Evolutionary conservation across 495 filamentous ascomycete species (phyloP).

Genomic region (Hypoxylon lienhwacheense): DNA sequence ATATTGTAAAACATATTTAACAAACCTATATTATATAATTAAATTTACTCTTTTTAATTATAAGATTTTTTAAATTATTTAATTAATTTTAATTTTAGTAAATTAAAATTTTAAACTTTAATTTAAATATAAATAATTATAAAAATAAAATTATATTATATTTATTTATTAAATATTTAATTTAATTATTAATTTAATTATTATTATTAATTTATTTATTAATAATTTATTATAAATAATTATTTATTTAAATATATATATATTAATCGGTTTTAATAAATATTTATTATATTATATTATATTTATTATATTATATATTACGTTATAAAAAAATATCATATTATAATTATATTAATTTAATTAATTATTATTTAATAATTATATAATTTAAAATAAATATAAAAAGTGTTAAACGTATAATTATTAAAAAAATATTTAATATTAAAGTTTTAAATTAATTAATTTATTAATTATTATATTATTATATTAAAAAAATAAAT

Average conservation of each 20-base stretch:
- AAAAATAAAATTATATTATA: not conserved
- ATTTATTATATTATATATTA: not conserved
- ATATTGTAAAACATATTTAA: not conserved
- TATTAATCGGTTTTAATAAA: not conserved
- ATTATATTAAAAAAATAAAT: not conserved
- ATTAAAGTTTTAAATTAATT: not conserved
- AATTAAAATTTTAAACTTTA: not conserved
- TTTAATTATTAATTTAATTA: not conserved
- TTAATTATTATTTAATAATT: not conserved
- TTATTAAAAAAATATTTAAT: not conserved
- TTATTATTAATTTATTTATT: not conserved
- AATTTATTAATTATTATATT: not conserved
- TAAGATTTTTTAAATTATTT: not conserved
- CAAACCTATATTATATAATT: not conserved
- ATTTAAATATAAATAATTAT: too few species aligned
- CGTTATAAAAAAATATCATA: not conserved
- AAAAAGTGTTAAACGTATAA: not conserved
- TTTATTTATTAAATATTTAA: not conserved
- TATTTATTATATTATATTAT: not conserved
- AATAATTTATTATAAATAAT: constrained; percentile 1
- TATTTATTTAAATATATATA: constrained; percentile 5
- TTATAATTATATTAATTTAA: not conserved
- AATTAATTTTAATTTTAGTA: not conserved
- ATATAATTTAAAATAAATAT: constrained; percentile 1
- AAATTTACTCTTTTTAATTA: not conserved